These are phyloP conservation scores for Capsicum rhomboideum DNA, from an alignment of 257 asterid genomes.

Conservation along the genomic window DNA sequence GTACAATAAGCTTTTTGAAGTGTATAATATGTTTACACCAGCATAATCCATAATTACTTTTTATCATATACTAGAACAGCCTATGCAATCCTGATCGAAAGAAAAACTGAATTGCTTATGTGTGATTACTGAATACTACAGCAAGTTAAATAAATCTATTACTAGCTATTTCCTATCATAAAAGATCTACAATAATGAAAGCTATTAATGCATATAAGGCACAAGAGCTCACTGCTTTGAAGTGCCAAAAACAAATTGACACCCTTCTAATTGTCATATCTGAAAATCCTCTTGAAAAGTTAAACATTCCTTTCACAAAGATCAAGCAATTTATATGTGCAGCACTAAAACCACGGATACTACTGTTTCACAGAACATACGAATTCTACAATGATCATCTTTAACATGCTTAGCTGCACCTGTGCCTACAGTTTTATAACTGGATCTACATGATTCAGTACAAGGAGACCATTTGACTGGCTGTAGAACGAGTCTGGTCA, in stretches of 20 bases:
- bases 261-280: not conserved
- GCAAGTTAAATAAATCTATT: not conserved
- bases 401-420: not conserved
- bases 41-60: not conserved
- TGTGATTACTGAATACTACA: not conserved
- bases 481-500: not conserved
- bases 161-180: not conserved
- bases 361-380: not conserved
- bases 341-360: not conserved
- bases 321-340: not conserved
- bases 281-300: not conserved
- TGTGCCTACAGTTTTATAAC: not conserved
- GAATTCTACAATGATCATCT: not conserved
- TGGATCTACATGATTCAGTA: not conserved
- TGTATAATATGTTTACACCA: not conserved
- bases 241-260: not conserved
- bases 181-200: not conserved
- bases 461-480: not conserved
- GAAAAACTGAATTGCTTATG: not conserved
- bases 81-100: not conserved
- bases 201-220: not conserved
- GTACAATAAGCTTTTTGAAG: not conserved
- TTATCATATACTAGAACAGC: not conserved
- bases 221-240: not conserved
- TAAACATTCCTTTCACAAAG: not conserved